These are phyloP conservation scores for Rhizopogon roseolus DNA, from an alignment of 768 basidiomycete genomes.

Conservation along the genomic window DNA sequence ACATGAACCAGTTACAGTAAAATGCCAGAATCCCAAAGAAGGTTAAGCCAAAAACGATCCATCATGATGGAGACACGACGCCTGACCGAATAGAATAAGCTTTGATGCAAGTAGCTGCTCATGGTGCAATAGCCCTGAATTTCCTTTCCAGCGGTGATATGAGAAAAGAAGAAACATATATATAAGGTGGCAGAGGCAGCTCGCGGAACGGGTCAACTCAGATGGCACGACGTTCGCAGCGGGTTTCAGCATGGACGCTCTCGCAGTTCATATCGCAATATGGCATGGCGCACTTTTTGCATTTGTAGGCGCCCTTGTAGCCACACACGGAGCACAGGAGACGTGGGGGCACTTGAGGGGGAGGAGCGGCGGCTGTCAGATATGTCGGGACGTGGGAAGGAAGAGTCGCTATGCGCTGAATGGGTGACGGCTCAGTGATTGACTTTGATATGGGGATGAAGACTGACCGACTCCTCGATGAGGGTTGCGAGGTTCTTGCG, in stretches of 20 bases:
- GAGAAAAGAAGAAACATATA: too few relatives aligned
- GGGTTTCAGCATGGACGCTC: constrained; percentile 69
- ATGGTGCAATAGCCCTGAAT: too few relatives aligned
- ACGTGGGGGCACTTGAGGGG: constrained; percentile 60
- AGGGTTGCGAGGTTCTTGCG: constrained; percentile 72
- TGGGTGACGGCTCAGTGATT: background rate
- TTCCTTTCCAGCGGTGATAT: too few relatives aligned
- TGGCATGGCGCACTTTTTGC: constrained; percentile 69
- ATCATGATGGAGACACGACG: too few relatives aligned
- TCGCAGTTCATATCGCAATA: constrained; percentile 76
- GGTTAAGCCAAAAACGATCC: too few relatives aligned
- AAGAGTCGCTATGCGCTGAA: constrained; percentile 54
- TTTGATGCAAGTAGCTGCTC: too few relatives aligned
- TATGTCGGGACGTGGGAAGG: constrained; percentile 59
- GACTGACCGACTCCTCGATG: constrained; percentile 75
- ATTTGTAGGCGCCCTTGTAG: constrained; percentile 77
- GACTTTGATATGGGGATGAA: background rate
- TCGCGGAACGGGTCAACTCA: constrained; percentile 20
- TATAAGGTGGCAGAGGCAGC: background rate
- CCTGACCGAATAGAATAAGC: too few relatives aligned
- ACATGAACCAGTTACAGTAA: too few relatives aligned
- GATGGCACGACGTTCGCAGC: constrained; percentile 71
- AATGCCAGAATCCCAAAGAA: too few relatives aligned
- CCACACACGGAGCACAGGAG: constrained; percentile 83
- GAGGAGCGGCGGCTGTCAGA: constrained; percentile 60